These are phyloP conservation scores for Erodium chrysanthum DNA, from an alignment of 441 rosid species.

Conservation along the genomic window DNA sequence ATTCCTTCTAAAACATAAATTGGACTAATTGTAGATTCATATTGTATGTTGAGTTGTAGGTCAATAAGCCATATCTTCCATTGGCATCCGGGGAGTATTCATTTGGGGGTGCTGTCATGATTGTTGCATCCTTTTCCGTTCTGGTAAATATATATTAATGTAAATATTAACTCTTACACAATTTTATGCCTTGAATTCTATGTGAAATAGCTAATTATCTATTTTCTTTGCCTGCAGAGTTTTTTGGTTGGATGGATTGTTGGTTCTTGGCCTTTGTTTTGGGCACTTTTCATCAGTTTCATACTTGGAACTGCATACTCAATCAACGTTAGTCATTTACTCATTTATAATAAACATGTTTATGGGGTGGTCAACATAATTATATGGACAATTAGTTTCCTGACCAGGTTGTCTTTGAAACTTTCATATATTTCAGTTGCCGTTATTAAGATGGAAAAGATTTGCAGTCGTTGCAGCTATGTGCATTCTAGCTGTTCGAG, in stretches of 20 bases:
- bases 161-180: too few species aligned
- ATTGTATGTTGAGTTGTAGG: conserved; percentile 35
- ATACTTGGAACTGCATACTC: conserved; percentile 93
- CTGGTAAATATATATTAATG: conserved; percentile 44
- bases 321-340: conserved; percentile 78
- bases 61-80: conserved; percentile 94
- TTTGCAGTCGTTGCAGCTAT: conserved; percentile 85
- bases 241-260: conserved; percentile 84
- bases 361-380: too few species aligned
- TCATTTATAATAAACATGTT: conserved; percentile 5
- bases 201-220: not conserved
- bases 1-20: not conserved
- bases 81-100: conserved; percentile 93
- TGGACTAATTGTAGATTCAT: not conserved
- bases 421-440: conserved; percentile 44
- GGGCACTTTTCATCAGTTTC: conserved; percentile 89
- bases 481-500: conserved; percentile 89
- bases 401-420: not conserved
- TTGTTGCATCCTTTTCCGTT: conserved; percentile 54
- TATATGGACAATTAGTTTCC: too few species aligned
- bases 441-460: conserved; percentile 89
- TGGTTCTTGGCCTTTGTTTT: conserved; percentile 87
- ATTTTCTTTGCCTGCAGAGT: conserved; percentile 41
- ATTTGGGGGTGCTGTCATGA: conserved; percentile 43
- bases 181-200: too few species aligned